A percentile compares a stretch with the other conserved stretches of the same genome.
Conservation (phyloP, 495 filamentous ascomycete species). For the Penicillium goetzii region DNA sequence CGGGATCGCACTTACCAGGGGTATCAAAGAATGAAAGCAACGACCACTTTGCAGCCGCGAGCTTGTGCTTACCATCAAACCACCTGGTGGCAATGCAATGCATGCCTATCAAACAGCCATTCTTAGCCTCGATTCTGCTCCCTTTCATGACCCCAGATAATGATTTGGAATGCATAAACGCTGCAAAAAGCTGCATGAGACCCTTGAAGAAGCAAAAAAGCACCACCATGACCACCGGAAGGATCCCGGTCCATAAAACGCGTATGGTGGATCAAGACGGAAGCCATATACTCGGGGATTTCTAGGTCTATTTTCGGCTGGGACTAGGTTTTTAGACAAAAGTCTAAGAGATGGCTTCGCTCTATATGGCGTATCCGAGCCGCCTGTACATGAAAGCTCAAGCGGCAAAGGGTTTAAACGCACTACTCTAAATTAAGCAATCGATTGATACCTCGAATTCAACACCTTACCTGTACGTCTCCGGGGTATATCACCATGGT, state of each 20-base stretch:
- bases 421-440: background rate
- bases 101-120: background rate
- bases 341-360: background rate
- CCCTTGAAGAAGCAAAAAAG: background rate
- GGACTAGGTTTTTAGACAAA: background rate
- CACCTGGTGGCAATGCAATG: background rate
- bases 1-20: background rate
- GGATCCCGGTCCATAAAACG: constrained; percentile 10
- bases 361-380: constrained; percentile 2
- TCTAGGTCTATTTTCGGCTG: constrained; percentile 12
- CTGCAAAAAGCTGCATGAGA: constrained; percentile 2
- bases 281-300: background rate
- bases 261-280: background rate
- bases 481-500: background rate
- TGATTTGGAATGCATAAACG: constrained; percentile 8
- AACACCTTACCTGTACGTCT: background rate
- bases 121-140: background rate
- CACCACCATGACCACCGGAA: background rate
- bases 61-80: background rate
- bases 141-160: background rate
- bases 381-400: constrained; percentile 15
- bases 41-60: background rate
- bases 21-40: constrained; percentile 4
- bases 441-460: background rate
- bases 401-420: constrained; percentile 5